Percentiles rank a stretch among this genome's conserved stretches.
Conservation (phyloP, 2,329 filamentous ascomycete genomes). For the Penicillium digitatum region DNA sequence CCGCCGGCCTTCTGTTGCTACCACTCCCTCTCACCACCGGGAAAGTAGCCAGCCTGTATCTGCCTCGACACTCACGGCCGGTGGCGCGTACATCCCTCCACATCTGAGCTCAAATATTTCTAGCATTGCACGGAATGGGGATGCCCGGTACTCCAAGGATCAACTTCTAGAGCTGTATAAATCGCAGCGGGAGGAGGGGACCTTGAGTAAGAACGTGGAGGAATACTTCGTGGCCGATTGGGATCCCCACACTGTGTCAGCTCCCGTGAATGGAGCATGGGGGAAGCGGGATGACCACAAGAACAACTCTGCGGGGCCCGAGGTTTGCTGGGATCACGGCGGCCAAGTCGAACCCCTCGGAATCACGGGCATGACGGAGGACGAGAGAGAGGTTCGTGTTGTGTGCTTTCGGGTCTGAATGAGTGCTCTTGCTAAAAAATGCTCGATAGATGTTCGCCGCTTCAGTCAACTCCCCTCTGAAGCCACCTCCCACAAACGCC, state of each 20-base stretch:
- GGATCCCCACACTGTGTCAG: slow-evolving; percentile 71
- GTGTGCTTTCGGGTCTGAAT: not conserved
- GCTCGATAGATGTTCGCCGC: slow-evolving; percentile 65
- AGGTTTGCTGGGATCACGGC: slow-evolving; percentile 81
- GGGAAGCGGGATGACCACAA: slow-evolving; percentile 72
- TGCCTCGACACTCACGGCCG: slow-evolving; percentile 39
- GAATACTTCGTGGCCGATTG: slow-evolving; percentile 70
- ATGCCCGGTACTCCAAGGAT: slow-evolving; percentile 70
- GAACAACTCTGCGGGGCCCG: slow-evolving; percentile 72
- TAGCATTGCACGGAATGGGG: slow-evolving; percentile 50
- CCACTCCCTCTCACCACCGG: slow-evolving; percentile 48
- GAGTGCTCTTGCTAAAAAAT: slow-evolving; percentile 15
- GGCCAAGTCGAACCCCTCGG: slow-evolving; percentile 68
- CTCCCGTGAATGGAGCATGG: slow-evolving; percentile 62
- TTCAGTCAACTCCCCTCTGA: slow-evolving; percentile 91
- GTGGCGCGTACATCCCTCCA: slow-evolving; percentile 57
- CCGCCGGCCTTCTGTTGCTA: slow-evolving; percentile 59
- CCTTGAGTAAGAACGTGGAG: slow-evolving; percentile 58
- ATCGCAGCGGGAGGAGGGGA: slow-evolving; percentile 51
- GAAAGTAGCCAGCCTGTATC: slow-evolving; percentile 42
- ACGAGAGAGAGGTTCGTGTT: slow-evolving; percentile 58
- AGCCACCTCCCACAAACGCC: slow-evolving; percentile 67
- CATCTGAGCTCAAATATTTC: slow-evolving; percentile 53
- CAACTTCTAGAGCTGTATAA: slow-evolving; percentile 73
- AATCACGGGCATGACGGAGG: slow-evolving; percentile 66